Evolutionary conservation across 129 eudicot genomes (phyloP).

Genomic region (Helianthus tuberosus): DNA sequence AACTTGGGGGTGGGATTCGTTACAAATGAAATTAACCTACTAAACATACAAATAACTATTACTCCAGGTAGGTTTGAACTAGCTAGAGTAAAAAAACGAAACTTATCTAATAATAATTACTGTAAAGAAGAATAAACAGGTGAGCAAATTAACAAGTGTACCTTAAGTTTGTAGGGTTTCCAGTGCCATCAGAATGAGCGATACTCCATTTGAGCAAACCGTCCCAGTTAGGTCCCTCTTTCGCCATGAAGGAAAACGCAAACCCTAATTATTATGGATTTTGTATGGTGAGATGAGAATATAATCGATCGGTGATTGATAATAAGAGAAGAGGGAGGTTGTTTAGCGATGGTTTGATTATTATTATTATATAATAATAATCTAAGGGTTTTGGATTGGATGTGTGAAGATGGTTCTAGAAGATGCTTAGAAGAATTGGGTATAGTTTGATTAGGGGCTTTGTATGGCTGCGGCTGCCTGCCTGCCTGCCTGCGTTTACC

Average conservation of each 20-base stretch:
- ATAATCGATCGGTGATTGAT: background rate
- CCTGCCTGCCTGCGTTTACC: no score
- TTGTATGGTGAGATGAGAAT: background rate
- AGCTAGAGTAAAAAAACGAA: no score
- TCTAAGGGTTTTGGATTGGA: slow-evolving; percentile 5
- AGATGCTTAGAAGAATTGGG: slow-evolving; percentile 14
- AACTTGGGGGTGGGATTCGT: no score
- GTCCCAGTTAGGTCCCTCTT: slow-evolving; percentile 89
- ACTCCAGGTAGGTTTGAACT: no score
- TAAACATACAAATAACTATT: no score
- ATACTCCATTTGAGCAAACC: slow-evolving; percentile 97
- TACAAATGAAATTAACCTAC: no score
- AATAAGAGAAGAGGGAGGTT: background rate
- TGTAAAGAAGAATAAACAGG: background rate
- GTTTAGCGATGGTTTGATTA: background rate
- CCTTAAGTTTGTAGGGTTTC: slow-evolving; percentile 71
- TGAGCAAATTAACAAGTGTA: slow-evolving; percentile 18
- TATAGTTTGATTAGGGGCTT: no score
- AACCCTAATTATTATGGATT: slow-evolving; percentile 10
- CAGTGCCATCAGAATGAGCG: slow-evolving; percentile 83
- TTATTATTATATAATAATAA: no score
- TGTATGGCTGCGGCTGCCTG: no score
- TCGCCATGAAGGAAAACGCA: slow-evolving; percentile 51
- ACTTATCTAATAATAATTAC: background rate
- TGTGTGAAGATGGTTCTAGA: slow-evolving; percentile 20